These are phyloP conservation scores for Sechiopsis laciniata DNA, from an alignment of 306 rosid species.

Conservation along the genomic window DNA sequence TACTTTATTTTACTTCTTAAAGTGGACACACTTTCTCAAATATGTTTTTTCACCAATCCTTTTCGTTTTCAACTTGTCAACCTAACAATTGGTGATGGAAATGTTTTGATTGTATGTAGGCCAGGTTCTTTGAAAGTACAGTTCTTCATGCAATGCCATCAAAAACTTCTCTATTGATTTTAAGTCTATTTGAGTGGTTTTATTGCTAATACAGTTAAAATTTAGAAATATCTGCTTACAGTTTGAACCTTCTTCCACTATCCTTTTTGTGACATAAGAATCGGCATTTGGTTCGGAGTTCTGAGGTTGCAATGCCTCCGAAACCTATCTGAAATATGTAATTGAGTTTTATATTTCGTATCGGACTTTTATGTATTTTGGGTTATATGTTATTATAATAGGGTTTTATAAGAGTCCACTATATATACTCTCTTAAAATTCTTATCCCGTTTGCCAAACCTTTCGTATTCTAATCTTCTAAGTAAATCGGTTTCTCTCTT, in stretches of 20 bases:
- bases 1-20: constrained; percentile 1
- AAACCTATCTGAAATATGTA: too few relatives aligned
- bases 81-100: background rate
- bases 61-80: background rate
- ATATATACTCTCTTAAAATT: too few relatives aligned
- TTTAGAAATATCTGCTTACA: background rate
- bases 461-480: too few relatives aligned
- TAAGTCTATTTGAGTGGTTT: background rate
- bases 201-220: background rate
- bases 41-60: background rate
- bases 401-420: too few relatives aligned
- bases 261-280: background rate
- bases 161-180: constrained; percentile 1
- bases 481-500: too few relatives aligned
- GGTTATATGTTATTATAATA: too few relatives aligned
- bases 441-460: too few relatives aligned
- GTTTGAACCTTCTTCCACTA: too few relatives aligned
- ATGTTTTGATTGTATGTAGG: background rate
- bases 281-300: background rate
- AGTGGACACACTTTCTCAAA: background rate
- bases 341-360: too few relatives aligned
- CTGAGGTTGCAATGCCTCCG: background rate
- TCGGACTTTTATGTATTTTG: too few relatives aligned
- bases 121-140: background rate
- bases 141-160: background rate